phyloP scores from a whole-genome alignment of 305 asterid species.

The Fraxinus platypoda region DNA sequence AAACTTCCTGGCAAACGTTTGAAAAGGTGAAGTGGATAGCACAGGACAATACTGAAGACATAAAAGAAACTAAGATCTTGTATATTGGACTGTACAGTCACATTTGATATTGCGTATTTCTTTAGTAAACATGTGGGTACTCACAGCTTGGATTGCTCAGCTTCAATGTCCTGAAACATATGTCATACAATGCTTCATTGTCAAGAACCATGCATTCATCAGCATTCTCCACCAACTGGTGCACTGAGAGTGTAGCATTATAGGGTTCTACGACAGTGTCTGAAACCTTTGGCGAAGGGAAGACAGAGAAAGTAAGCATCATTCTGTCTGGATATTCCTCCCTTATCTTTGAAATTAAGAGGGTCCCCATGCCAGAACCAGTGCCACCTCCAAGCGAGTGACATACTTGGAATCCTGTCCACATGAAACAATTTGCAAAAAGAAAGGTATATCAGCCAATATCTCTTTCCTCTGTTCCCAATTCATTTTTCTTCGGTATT shows the following conservation, averaged over 20 bases:
- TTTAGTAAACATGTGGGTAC: not conserved
- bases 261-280: constrained; percentile 60
- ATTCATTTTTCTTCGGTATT: too few species aligned
- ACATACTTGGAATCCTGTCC: constrained; percentile 51
- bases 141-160: constrained; percentile 53
- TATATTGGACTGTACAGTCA: not conserved
- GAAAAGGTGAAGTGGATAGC: not conserved
- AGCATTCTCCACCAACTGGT: constrained; percentile 58
- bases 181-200: not conserved
- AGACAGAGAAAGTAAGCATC: not conserved
- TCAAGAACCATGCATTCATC: constrained; percentile 51
- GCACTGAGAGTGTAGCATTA: constrained; percentile 55
- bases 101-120: not conserved
- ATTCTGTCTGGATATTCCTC: not conserved
- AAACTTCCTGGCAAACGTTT: not conserved
- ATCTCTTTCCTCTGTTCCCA: not conserved
- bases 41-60: not conserved
- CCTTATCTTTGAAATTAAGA: not conserved
- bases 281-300: constrained; percentile 28
- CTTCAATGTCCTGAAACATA: not conserved
- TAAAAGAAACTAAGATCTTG: not conserved
- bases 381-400: constrained; percentile 1
- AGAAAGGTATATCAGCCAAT: not conserved
- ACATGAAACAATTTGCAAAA: not conserved
- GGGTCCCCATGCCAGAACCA: not conserved